phyloP scores from a whole-genome alignment of 148 eudicot genomes.

The Cornus kousa region DNA sequence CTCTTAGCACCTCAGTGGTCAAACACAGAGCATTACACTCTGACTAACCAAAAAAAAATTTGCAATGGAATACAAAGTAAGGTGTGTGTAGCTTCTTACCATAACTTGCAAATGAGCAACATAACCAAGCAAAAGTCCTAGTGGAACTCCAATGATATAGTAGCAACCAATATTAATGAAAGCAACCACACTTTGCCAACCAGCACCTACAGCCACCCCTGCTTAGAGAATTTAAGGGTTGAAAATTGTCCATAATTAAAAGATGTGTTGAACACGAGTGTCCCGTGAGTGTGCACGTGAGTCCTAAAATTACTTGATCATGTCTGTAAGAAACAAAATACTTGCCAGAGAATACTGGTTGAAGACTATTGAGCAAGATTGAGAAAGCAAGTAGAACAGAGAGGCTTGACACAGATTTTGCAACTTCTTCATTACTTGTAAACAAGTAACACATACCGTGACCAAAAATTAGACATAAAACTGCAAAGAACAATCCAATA shows the following conservation, averaged over 20 bases:
- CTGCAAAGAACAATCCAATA: slow-evolving; percentile 45
- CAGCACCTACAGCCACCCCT: slow-evolving; percentile 61
- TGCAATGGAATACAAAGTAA: too few species aligned
- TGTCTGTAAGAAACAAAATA: background rate
- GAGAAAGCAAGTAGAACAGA: slow-evolving; percentile 42
- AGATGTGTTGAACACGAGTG: too few species aligned
- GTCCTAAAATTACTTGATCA: background rate
- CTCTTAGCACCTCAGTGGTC: too few species aligned
- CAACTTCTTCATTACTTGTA: slow-evolving; percentile 40
- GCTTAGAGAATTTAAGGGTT: background rate
- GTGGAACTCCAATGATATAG: slow-evolving; percentile 52
- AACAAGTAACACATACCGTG: slow-evolving; percentile 32
- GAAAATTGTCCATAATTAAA: too few species aligned
- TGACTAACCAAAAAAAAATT: too few species aligned
- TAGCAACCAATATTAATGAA: slow-evolving; percentile 41
- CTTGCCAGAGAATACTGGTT: slow-evolving; percentile 49
- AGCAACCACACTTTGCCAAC: slow-evolving; percentile 50
- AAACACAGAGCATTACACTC: too few species aligned
- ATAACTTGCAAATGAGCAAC: slow-evolving; percentile 37
- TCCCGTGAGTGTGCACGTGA: too few species aligned
- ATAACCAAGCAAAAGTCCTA: slow-evolving; percentile 51
- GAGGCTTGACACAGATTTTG: slow-evolving; percentile 33
- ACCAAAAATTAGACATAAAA: slow-evolving; percentile 32
- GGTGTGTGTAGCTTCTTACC: slow-evolving; percentile 20
- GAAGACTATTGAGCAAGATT: slow-evolving; percentile 42